phyloP scores from a whole-genome alignment of 1,284 basidiomycete genomes.

The Phellopilus nigrolimitatus region DNA sequence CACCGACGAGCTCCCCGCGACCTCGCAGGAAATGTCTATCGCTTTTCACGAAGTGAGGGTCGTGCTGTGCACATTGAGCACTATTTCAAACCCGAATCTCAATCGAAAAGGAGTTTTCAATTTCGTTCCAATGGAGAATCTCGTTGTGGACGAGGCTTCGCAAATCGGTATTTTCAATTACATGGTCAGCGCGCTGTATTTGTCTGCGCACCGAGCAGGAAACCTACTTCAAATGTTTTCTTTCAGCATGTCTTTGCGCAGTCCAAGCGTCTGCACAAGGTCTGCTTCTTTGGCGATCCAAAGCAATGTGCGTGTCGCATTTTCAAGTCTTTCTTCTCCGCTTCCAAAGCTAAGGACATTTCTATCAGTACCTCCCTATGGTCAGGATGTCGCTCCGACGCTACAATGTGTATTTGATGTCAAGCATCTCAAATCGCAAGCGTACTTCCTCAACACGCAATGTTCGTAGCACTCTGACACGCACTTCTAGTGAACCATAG shows the following conservation, averaged over 20 bases:
- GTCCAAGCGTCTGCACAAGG: slow-evolving; percentile 32
- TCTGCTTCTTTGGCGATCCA: slow-evolving; percentile 44
- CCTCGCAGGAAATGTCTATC: slow-evolving; percentile 22
- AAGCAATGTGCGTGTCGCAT: slow-evolving; percentile 35
- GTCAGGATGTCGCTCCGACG: slow-evolving; percentile 35
- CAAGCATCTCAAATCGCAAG: slow-evolving; percentile 32
- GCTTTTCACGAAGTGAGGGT: slow-evolving; percentile 29
- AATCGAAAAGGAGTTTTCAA: slow-evolving; percentile 30
- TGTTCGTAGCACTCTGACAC: slow-evolving; percentile 30
- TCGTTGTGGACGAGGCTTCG: slow-evolving; percentile 46
- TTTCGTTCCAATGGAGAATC: slow-evolving; percentile 33
- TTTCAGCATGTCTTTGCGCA: slow-evolving; percentile 34
- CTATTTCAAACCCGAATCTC: slow-evolving; percentile 38
- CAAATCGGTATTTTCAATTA: slow-evolving; percentile 44
- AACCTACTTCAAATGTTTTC: neutral
- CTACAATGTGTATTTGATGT: slow-evolving; percentile 46
- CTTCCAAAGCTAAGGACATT: neutral
- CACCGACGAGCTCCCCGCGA: slow-evolving; percentile 32
- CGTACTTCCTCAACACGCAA: slow-evolving; percentile 41
- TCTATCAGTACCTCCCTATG: slow-evolving; percentile 35
- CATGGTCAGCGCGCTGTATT: slow-evolving; percentile 30
- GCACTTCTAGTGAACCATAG: neutral
- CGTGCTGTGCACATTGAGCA: slow-evolving; percentile 40
- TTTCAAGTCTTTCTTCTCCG: neutral
- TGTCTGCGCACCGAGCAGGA: slow-evolving; percentile 9